Percentiles rank a stretch among this genome's conserved stretches.
These are phyloP conservation scores for Rutstroemia sp. DNA, from an alignment of 2,329 filamentous ascomycete species.

Conservation along the genomic window DNA sequence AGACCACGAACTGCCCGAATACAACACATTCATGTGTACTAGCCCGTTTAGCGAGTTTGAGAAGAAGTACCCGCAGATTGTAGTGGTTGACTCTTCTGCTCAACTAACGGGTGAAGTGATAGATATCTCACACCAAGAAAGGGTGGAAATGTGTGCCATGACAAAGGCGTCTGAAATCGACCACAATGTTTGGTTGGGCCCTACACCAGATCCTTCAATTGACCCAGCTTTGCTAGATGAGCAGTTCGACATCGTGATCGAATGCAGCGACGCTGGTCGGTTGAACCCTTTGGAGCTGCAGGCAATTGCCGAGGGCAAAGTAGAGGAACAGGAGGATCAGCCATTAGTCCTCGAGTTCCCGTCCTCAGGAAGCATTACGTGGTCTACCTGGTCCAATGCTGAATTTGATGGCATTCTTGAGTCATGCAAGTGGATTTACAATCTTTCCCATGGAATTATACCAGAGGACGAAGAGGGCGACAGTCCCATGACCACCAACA, in stretches of 20 bases:
- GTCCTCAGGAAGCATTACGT: conserved; percentile 85
- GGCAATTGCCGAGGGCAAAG: conserved; percentile 46
- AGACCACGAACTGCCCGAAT: conserved; percentile 50
- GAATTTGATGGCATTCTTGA: conserved; percentile 81
- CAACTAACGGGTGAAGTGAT: conserved; percentile 68
- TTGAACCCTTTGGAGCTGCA: conserved; percentile 63
- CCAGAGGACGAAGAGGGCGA: conserved; percentile 43
- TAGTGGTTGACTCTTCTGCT: conserved; percentile 68
- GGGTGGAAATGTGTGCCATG: conserved; percentile 90
- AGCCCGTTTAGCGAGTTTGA: conserved; percentile 67
- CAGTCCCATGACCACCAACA: conserved; percentile 39
- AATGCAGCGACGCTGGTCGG: conserved; percentile 78
- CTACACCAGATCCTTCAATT: conserved; percentile 62
- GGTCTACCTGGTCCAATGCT: conserved; percentile 72
- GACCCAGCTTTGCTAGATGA: conserved; percentile 36
- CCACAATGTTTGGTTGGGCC: conserved; percentile 83
- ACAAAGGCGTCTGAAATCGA: conserved; percentile 83
- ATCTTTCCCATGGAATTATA: conserved; percentile 37
- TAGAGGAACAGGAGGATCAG: conserved; percentile 35
- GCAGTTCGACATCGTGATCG: conserved; percentile 77
- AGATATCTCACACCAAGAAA: conserved; percentile 86
- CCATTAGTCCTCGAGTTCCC: conserved; percentile 65
- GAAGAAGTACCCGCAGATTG: conserved; percentile 56
- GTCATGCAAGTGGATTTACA: conserved; percentile 85
- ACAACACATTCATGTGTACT: conserved; percentile 75